These are phyloP conservation scores for Hippophae tibetana DNA, from an alignment of 306 rosid species.

Conservation along the genomic window DNA sequence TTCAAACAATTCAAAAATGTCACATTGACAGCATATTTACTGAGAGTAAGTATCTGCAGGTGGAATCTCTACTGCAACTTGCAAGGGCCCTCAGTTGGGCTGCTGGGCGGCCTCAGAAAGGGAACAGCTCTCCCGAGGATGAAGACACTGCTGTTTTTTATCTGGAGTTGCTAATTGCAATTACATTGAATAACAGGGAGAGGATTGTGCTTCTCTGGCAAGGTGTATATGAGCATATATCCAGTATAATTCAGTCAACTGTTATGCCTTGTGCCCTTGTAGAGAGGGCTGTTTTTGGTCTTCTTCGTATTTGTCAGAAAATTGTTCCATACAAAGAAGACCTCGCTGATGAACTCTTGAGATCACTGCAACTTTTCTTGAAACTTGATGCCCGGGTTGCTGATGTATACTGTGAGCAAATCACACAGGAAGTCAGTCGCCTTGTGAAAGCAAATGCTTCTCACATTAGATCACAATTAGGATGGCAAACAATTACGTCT, in stretches of 20 bases:
- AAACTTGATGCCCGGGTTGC: slow-evolving; percentile 98
- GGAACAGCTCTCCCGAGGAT: slow-evolving; percentile 80
- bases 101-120: slow-evolving; percentile 88
- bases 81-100: slow-evolving; percentile 91
- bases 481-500: slow-evolving; percentile 93
- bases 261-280: slow-evolving; percentile 91
- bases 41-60: slow-evolving; percentile 91
- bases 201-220: slow-evolving; percentile 93
- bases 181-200: slow-evolving; percentile 89
- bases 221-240: slow-evolving; percentile 91
- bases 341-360: slow-evolving; percentile 89
- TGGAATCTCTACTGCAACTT: slow-evolving; percentile 87
- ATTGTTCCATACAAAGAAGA: slow-evolving; percentile 93
- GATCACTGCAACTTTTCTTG: slow-evolving; percentile 83
- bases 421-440: slow-evolving; percentile 91
- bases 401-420: slow-evolving; percentile 93
- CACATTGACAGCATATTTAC: slow-evolving; percentile 90
- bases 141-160: slow-evolving; percentile 98
- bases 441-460: slow-evolving; percentile 94
- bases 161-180: slow-evolving; percentile 87
- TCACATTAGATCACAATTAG: slow-evolving; percentile 81
- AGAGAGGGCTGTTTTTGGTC: slow-evolving; percentile 97
- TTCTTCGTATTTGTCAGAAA: slow-evolving; percentile 86
- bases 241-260: slow-evolving; percentile 86
- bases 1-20: slow-evolving; percentile 85